phyloP scores from a whole-genome alignment of 2,329 filamentous ascomycete genomes.

The Trichoderma brevicompactum region DNA sequence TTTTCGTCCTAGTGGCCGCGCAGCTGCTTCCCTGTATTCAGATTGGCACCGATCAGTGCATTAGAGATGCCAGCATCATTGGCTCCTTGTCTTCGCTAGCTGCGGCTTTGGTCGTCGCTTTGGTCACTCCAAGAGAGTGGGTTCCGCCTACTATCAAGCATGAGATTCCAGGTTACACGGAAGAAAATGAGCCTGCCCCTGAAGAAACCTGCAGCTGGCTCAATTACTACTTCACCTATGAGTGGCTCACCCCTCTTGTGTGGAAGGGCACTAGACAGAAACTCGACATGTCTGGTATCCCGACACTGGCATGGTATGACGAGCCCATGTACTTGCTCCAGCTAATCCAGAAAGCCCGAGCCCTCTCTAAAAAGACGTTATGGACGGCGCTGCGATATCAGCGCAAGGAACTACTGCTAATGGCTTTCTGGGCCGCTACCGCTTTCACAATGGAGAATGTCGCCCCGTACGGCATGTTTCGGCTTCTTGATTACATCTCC shows the following conservation, averaged over 20 bases:
- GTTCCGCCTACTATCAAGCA: conserved; percentile 48
- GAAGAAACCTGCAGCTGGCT: conserved; percentile 61
- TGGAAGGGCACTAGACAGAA: conserved; percentile 51
- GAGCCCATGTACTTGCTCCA: conserved; percentile 55
- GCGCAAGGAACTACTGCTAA: conserved; percentile 48
- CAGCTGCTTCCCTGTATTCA: conserved; percentile 52
- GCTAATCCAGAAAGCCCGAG: conserved; percentile 50
- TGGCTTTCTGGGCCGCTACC: conserved; percentile 49
- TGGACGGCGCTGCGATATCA: conserved; percentile 53
- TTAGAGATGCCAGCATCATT: conserved; percentile 39
- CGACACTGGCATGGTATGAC: conserved; percentile 59
- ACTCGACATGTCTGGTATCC: conserved; percentile 54
- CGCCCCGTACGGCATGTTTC: conserved; percentile 58
- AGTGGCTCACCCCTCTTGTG: conserved; percentile 55
- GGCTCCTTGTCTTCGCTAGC: conserved; percentile 45
- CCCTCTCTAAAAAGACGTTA: conserved; percentile 49
- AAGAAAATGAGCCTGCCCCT: conserved; percentile 48
- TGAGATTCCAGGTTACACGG: conserved; percentile 45
- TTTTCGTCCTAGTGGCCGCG: conserved; percentile 44
- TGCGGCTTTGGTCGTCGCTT: conserved; percentile 46
- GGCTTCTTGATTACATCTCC: conserved; percentile 56
- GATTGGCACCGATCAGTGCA: conserved; percentile 38
- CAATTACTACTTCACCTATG: conserved; percentile 55
- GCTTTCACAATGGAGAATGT: conserved; percentile 53
- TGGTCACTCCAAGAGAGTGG: conserved; percentile 57